phyloP scores from a whole-genome alignment of 2,329 filamentous ascomycete species.

The Talaromyces sp. region DNA sequence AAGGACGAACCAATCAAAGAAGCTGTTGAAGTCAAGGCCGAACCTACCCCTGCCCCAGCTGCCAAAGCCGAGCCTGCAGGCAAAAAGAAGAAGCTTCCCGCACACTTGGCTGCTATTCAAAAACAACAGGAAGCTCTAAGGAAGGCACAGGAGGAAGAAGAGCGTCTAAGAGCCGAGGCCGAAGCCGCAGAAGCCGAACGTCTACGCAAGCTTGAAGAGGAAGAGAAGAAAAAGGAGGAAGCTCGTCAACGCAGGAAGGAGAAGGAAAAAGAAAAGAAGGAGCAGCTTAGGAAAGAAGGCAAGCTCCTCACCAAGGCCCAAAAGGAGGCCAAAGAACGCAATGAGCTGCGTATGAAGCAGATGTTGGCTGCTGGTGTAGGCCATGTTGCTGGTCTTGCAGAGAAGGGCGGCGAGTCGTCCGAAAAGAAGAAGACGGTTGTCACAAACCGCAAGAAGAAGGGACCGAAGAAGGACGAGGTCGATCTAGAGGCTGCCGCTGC shows the following conservation, averaged over 20 bases:
- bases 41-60: slow-evolving; percentile 70
- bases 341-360: slow-evolving; percentile 51
- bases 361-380: slow-evolving; percentile 49
- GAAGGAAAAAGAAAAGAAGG: slow-evolving; percentile 52
- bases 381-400: slow-evolving; percentile 46
- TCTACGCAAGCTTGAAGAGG: slow-evolving; percentile 41
- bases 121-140: slow-evolving; percentile 50
- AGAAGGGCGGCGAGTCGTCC: slow-evolving; percentile 28
- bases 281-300: slow-evolving; percentile 50
- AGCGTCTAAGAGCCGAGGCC: slow-evolving; percentile 40
- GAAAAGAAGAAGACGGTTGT: slow-evolving; percentile 76
- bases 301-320: slow-evolving; percentile 52
- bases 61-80: slow-evolving; percentile 60
- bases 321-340: slow-evolving; percentile 47
- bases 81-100: slow-evolving; percentile 87
- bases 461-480: slow-evolving; percentile 59
- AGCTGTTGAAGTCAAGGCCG: slow-evolving; percentile 64
- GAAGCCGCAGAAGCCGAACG: slow-evolving; percentile 41
- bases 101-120: slow-evolving; percentile 51
- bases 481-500: slow-evolving; percentile 53
- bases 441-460: slow-evolving; percentile 75
- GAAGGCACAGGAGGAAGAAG: slow-evolving; percentile 48
- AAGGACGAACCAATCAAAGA: slow-evolving; percentile 58
- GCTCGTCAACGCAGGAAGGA: slow-evolving; percentile 49
- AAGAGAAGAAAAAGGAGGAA: slow-evolving; percentile 49